Conservation (phyloP, 257 asterid species). For the Echium plantagineum region DNA sequence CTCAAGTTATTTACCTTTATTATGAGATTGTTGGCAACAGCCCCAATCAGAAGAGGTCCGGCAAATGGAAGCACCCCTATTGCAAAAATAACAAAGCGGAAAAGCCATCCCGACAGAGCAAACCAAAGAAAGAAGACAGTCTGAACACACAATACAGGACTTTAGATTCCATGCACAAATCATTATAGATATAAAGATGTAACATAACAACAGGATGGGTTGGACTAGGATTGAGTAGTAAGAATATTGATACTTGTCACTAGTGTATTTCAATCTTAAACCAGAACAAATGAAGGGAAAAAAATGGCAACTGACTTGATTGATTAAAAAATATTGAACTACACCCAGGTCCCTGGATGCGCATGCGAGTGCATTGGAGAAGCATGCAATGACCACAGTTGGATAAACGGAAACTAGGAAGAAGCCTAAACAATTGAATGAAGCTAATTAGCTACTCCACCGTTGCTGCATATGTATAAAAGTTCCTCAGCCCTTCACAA, state of each 20-base stretch:
- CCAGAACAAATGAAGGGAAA: too few relatives aligned
- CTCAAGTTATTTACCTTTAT: slow-evolving; percentile 46
- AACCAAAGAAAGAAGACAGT: slow-evolving; percentile 93
- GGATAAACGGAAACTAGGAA: background rate
- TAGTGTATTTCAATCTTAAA: too few relatives aligned
- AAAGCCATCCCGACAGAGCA: slow-evolving; percentile 95
- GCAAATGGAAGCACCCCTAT: slow-evolving; percentile 89
- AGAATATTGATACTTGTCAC: too few relatives aligned
- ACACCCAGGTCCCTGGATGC: too few relatives aligned
- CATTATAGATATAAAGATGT: too few relatives aligned
- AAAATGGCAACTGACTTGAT: too few relatives aligned
- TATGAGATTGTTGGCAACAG: slow-evolving; percentile 82
- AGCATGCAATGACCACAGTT: too few relatives aligned
- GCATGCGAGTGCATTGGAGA: too few relatives aligned
- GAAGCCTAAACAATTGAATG: background rate
- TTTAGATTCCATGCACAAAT: background rate
- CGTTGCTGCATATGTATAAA: too few relatives aligned
- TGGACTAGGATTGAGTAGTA: too few relatives aligned
- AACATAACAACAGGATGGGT: too few relatives aligned
- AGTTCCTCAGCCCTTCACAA: background rate
- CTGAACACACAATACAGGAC: slow-evolving; percentile 33
- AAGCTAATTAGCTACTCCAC: background rate
- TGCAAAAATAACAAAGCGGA: slow-evolving; percentile 67
- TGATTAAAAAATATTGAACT: too few relatives aligned
- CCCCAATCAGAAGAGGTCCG: slow-evolving; percentile 87